Evolutionary conservation across 768 basidiomycete genomes (phyloP), one percentile per base, ranked within the genome.

Genomic region (Stropharia rugosoannulata): DNA sequence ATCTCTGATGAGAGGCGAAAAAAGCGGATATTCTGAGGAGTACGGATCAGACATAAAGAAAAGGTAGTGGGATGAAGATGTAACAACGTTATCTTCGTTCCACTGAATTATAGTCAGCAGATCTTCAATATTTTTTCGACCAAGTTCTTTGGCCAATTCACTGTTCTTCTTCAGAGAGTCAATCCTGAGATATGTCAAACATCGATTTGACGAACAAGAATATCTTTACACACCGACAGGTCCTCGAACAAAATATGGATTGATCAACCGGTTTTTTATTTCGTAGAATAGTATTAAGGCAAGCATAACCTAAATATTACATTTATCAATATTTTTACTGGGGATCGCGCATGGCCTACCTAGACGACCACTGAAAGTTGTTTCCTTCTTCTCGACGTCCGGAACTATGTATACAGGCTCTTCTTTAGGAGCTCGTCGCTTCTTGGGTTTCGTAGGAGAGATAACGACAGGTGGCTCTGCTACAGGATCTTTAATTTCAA

Each of bases 1-100:
- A 97, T 87, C 60, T 94, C 91, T 7, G 92, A 93, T 0, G 93
- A 95, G 60, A 96, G 67, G 43, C 94, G 83, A 73, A 95, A 83
- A 70, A 95, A 96, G n/a, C 81, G 82, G 52, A 96, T 94, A 45
- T 84, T 77, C 81, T 84, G 57, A 4, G 35, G 4, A 45, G 44
- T 27, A 2, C 18, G 13, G 32, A 35, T 9, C 19, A 35, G 22
- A 27, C 12, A n/a, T 42, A 16, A 15, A 13, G 12, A 12, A 49
- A n/a, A n/a, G 18, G 54, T 19, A 45, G 18, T 22, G 11, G 12
- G 37, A 32, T n/a, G 13, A 15, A 8, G 27, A 29, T 29, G n/a
- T 3, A 41, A 36, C 12, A 15, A 51, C 86, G 70, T 96, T 91
- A 46, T 81, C 80, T 68, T 93, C 94, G 65, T 96, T 97, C 95